Base-by-base conservation (phyloP, 2,329 filamentous ascomycete species). In the Tolypocladium endophyticum region DNA sequence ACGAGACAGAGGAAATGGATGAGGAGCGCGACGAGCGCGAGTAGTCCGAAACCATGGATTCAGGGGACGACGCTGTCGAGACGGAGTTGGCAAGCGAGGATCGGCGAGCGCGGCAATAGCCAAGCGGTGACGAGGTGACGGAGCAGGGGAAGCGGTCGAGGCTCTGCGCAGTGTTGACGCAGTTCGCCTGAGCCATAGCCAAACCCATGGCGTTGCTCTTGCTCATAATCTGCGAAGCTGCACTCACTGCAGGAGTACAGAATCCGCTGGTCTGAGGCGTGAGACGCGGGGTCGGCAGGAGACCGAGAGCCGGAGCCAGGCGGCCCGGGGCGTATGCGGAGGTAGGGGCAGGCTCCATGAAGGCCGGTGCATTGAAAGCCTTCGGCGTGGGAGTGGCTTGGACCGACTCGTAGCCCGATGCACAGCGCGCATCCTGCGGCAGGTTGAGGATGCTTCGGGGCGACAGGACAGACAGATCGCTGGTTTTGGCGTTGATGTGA, bases 31-130 rank as follows among this genome's bases (percentile, higher is more conserved):
- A 87, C 63, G 83, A 79, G 62, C 79, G 79, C 61, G 81, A 86
- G 60, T 77, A 76, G 68, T 87, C 85, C 61, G 85, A 87, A 54
- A 87, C 73, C 84, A 87, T 87, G 59, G 85, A 87, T 68, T 87
- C 84, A 63, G 85, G 85, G 35, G 85, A 87, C 61, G 85, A 87
- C 39, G 81, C 80, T 36, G 81, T 82, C 33, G 84, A 87, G 65
- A 84, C 75, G 23, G 84, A 85, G 68, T 80, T 85, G 69, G 83
- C 84, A 61, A 87, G 79, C 20, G 84, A 87, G 18, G 84, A 85
- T 62, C 84, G 83, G 61, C 84, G 84, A 43, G 76, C 73, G 2
- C 76, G 74, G 56, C 65, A 69, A 65, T 79, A 70, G 66, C 74
- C 75, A 66, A 79, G 76, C 33, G 83, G 83, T 25, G 84, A 85